Base-by-base conservation (phyloP, 1,284 basidiomycete genomes). In the Leccinum subrobustum region DNA sequence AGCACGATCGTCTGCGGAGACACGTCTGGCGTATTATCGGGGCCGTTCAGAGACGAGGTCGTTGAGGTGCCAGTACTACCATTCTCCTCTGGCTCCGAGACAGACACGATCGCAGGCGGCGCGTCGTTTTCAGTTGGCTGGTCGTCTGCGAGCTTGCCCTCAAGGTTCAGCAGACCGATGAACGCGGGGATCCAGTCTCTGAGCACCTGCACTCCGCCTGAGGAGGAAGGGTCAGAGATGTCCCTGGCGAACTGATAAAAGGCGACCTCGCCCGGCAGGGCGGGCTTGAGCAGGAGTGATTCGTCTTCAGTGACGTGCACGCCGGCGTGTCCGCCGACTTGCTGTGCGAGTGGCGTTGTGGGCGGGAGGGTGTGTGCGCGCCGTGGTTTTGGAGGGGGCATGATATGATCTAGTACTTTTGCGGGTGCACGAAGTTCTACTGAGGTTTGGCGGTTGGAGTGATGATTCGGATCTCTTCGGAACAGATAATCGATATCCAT, bases 321-420 rank as follows among this genome's bases (percentile, higher is more conserved):
- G 42, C 89, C 89, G 11, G 84, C 77, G 71, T 98, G 96, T 0
- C 96, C 96, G 20, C 92, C 96, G 39, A 98, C 94, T 77, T 97
- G 95, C 8, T 80, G 75, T 1, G 65, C 61, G 5, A 75, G 70
- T 12, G 66, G 60, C 5, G 66, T 54, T n/a, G 61, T 58, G 1
- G 66, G 71, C 6, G 71, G 39, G n/a, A 71, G 70, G 0, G 69
- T 70, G 18, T 58, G 63, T 3, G 66, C 11, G 8, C 62, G 68
- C 9, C 25, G 33, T 48, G 27, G 29, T 16, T 50, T 65, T 18
- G 39, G 31, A 27, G 47, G 31, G 2, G 47, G 23, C 63, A 63
- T 63, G 18, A 18, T 44, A 42, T 42, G 39, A 42, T 37, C 37
- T 8, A 37, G 37, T 37, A 6, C 39, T 33, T 33, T 33, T 33